Conservation (phyloP, 2,329 filamentous ascomycete genomes). For the Thelonectria rubi region DNA sequence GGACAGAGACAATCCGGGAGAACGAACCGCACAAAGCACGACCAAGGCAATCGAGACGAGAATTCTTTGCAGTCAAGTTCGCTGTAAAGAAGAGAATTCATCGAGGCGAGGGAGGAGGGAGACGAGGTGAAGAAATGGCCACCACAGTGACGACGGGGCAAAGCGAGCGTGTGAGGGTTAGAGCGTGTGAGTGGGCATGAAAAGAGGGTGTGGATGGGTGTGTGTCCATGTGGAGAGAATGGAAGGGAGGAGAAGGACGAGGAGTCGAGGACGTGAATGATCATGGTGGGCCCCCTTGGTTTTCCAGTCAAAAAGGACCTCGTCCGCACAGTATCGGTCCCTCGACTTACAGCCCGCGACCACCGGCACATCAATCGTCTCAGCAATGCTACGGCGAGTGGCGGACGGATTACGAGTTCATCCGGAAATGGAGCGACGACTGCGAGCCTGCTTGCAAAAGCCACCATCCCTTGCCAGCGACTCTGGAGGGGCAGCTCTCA, state of each 20-base stretch:
- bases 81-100: slow-evolving; percentile 14
- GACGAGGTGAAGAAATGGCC: slow-evolving; percentile 29
- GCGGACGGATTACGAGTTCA: no score
- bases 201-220: slow-evolving; percentile 37
- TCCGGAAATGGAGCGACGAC: no score
- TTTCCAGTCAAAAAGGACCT: slow-evolving; percentile 18
- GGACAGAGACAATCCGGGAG: slow-evolving; percentile 9
- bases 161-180: slow-evolving; percentile 22
- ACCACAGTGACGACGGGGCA: slow-evolving; percentile 31
- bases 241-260: slow-evolving; percentile 43
- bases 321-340: slow-evolving; percentile 36
- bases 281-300: slow-evolving; percentile 33
- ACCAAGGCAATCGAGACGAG: slow-evolving; percentile 22
- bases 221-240: slow-evolving; percentile 42
- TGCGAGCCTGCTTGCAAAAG: background rate
- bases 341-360: slow-evolving; percentile 2
- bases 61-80: slow-evolving; percentile 12
- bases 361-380: background rate
- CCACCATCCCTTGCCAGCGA: background rate
- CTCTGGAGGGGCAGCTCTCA: background rate
- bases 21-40: slow-evolving; percentile 33
- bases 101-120: slow-evolving; percentile 21
- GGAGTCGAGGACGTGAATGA: slow-evolving; percentile 36
- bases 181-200: slow-evolving; percentile 30
- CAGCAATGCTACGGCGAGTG: no score